Evolutionary conservation across 768 basidiomycete genomes (phyloP).

Genomic region (Hebeloma cylindrosporum): DNA sequence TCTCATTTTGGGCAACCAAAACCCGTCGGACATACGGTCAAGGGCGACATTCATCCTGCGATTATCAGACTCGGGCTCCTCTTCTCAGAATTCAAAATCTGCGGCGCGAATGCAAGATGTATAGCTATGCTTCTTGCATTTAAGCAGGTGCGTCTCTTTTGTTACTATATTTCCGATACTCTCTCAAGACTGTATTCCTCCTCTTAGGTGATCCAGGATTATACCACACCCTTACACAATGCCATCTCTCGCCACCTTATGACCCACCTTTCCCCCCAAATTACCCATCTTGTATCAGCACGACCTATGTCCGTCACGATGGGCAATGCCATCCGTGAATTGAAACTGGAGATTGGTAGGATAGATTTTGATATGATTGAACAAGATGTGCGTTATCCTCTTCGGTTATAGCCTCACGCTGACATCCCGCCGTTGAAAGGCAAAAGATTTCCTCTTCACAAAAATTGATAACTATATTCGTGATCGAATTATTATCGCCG

Average conservation of each 20-base stretch:
- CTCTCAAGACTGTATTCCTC: conserved; percentile 10
- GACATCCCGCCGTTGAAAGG: conserved; percentile 46
- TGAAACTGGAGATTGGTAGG: conserved; percentile 93
- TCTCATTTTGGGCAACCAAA: conserved; percentile 84
- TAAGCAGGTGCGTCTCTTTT: conserved; percentile 67
- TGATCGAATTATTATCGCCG: conserved; percentile 91
- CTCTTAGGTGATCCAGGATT: conserved; percentile 83
- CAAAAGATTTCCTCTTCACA: conserved; percentile 78
- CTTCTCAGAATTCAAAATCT: conserved; percentile 89
- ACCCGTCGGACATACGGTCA: conserved; percentile 48
- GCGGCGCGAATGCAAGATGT: conserved; percentile 93
- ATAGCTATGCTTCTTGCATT: conserved; percentile 91
- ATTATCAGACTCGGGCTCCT: conserved; percentile 85
- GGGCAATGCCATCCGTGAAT: conserved; percentile 91
- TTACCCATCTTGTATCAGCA: conserved; percentile 83
- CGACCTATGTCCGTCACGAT: conserved; percentile 91
- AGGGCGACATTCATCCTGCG: conserved; percentile 89
- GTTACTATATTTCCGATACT: conserved; percentile 7
- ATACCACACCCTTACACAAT: conserved; percentile 81
- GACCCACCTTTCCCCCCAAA: conserved; percentile 91
- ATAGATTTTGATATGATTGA: conserved; percentile 93
- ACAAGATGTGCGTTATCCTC: conserved; percentile 67
- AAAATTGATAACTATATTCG: conserved; percentile 93
- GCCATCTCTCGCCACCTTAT: conserved; percentile 89
- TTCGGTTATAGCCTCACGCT: conserved; percentile 2